Evolutionary conservation across 306 rosid genomes (phyloP).

Genomic region (Cotoneaster glaucophyllus): DNA sequence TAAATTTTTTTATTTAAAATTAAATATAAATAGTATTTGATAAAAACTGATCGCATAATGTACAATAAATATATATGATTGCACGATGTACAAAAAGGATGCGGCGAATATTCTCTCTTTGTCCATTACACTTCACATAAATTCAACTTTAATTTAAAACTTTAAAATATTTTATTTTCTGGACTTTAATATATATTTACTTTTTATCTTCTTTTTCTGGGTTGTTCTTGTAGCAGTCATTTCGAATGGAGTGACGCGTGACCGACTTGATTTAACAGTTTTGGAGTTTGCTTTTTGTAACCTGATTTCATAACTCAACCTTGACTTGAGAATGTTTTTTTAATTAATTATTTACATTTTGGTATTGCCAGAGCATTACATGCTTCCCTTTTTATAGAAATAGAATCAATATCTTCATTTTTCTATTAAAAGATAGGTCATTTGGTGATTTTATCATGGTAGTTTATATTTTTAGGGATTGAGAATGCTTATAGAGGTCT

Average conservation of each 20-base stretch:
- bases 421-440: too few relatives aligned
- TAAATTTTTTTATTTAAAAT: too few relatives aligned
- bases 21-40: too few relatives aligned
- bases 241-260: conserved; percentile 54
- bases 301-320: background rate
- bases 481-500: rapidly evolving
- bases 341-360: background rate
- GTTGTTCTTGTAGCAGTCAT: conserved; percentile 13
- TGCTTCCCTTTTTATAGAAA: background rate
- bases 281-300: conserved; percentile 24
- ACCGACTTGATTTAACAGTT: conserved; percentile 21
- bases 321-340: background rate
- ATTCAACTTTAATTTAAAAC: conserved; percentile 66
- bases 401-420: background rate
- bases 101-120: background rate
- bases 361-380: background rate
- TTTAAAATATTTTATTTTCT: conserved; percentile 10
- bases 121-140: conserved; percentile 57
- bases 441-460: rapidly evolving
- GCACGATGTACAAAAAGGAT: rapidly evolving
- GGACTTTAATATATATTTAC: background rate
- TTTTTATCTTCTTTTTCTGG: background rate
- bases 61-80: too few relatives aligned
- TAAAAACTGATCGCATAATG: rapidly evolving
- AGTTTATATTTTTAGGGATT: too few relatives aligned